phyloP scores from a whole-genome alignment of 352 stramenopile genomes.

The Pythium chondricola region DNA sequence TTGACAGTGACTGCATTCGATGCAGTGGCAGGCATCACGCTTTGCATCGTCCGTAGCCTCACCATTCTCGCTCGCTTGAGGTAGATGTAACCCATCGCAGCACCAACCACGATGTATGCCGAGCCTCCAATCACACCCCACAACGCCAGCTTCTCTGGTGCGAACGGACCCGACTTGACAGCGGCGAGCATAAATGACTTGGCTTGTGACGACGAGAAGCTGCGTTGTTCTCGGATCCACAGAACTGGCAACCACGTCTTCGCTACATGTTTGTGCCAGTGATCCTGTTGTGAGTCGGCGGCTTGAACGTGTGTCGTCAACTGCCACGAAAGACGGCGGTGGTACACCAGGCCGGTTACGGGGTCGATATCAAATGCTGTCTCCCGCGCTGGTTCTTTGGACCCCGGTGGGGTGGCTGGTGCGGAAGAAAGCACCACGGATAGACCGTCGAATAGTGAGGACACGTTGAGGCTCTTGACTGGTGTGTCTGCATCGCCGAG shows the following conservation, averaged over 20 bases:
- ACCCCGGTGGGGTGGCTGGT: background rate
- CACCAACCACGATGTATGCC: constrained; percentile 21
- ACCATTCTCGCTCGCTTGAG: constrained; percentile 11
- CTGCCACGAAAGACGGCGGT: constrained; percentile 50
- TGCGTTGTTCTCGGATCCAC: constrained; percentile 42
- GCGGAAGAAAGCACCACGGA: constrained; percentile 20
- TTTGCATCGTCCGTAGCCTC: constrained; percentile 15
- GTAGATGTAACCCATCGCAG: constrained; percentile 7
- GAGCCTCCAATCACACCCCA: constrained; percentile 24
- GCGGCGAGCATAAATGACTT: constrained; percentile 1
- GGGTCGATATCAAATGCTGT: constrained; percentile 43
- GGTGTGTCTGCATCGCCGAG: background rate
- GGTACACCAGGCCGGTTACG: constrained; percentile 35
- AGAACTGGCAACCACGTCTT: constrained; percentile 34
- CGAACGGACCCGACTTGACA: constrained; percentile 22
- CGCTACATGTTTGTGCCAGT: constrained; percentile 30
- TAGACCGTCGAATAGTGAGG: constrained; percentile 36
- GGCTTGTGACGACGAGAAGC: constrained; percentile 22
- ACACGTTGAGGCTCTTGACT: constrained; percentile 33
- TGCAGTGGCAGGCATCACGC: constrained; percentile 16
- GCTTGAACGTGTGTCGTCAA: constrained; percentile 22
- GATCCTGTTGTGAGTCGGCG: constrained; percentile 5
- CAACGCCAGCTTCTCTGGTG: constrained; percentile 28
- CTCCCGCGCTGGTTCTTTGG: constrained; percentile 8
- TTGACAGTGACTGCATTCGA: background rate